A percentile compares a stretch with the other conserved stretches of the same genome.
phyloP scores from a whole-genome alignment of 768 basidiomycete species.

The Strobilomyces confusus region DNA sequence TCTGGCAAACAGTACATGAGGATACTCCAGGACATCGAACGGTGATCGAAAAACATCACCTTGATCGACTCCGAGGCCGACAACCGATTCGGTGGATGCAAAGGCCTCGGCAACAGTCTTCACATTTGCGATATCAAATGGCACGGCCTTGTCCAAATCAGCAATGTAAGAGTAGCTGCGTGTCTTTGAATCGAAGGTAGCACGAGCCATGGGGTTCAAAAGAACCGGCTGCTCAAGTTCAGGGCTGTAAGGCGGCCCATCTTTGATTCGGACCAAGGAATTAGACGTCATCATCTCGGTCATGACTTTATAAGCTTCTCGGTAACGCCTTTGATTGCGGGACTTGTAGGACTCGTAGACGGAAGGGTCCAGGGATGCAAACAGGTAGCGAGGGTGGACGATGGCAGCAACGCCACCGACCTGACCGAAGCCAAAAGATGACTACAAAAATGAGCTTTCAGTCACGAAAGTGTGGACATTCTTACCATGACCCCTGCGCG shows the following conservation, averaged over 20 bases:
- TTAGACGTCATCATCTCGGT: constrained; percentile 95
- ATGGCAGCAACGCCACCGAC: constrained; percentile 91
- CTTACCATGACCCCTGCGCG: constrained; percentile 81
- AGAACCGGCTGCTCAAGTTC: constrained; percentile 87
- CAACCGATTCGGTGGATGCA: constrained; percentile 39
- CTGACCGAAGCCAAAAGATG: constrained; percentile 97
- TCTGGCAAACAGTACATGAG: constrained; percentile 44
- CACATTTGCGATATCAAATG: constrained; percentile 64
- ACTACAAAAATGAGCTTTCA: constrained; percentile 39
- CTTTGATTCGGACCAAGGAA: constrained; percentile 92
- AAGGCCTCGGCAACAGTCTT: constrained; percentile 50
- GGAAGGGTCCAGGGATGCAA: constrained; percentile 78
- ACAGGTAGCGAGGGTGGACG: constrained; percentile 86
- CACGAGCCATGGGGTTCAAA: constrained; percentile 90
- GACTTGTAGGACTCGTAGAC: constrained; percentile 72
- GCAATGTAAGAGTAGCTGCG: constrained; percentile 80
- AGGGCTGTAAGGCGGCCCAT: constrained; percentile 78
- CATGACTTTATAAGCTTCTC: constrained; percentile 84
- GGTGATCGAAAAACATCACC: constrained; percentile 41
- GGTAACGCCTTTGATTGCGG: constrained; percentile 62
- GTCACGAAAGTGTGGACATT: constrained; percentile 1
- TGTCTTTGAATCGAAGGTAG: constrained; percentile 74
- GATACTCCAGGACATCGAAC: neutral
- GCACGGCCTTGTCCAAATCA: constrained; percentile 49
- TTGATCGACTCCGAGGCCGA: constrained; percentile 88